A percentile compares a stretch with the other conserved stretches of the same genome.
These are phyloP conservation scores for Acanthamoeba lenticulata DNA, from an alignment of 208 protist genomes.

Conservation along the genomic window DNA sequence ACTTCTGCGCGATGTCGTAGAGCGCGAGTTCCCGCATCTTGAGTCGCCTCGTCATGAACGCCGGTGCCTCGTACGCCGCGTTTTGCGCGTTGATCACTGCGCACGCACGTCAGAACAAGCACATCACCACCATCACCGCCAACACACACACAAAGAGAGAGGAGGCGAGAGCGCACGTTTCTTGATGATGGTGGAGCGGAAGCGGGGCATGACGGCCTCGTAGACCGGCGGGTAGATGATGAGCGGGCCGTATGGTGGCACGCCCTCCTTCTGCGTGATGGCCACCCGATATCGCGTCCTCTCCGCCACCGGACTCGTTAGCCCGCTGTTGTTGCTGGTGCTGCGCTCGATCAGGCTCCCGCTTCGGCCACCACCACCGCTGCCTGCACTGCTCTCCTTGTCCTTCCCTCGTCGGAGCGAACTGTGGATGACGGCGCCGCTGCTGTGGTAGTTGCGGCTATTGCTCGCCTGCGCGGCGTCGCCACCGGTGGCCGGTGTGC, in stretches of 20 bases:
- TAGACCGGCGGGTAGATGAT: conserved; percentile 1
- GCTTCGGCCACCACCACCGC: background rate
- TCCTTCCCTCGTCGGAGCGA: background rate
- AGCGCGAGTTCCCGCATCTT: conserved; percentile 7
- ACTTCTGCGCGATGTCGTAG: background rate
- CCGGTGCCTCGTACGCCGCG: conserved; percentile 19
- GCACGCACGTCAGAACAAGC: background rate
- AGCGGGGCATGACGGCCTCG: conserved; percentile 14
- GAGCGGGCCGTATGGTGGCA: background rate
- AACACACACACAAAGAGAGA: background rate
- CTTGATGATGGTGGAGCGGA: background rate
- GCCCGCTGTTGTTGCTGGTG: background rate
- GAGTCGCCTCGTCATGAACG: background rate
- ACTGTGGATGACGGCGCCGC: too few relatives aligned
- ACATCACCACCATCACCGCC: background rate
- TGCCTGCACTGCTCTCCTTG: background rate
- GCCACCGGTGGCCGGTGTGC: too few relatives aligned
- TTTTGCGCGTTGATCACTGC: conserved; percentile 25
- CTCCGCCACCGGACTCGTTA: background rate
- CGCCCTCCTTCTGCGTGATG: conserved; percentile 18
- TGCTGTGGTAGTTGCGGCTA: background rate
- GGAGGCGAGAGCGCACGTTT: background rate
- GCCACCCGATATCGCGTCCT: conserved; percentile 5
- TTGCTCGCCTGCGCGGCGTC: background rate
- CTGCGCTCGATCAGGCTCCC: background rate